Conservation (phyloP, 2,329 filamentous ascomycete species). For the Trematosphaeria pertusa region DNA sequence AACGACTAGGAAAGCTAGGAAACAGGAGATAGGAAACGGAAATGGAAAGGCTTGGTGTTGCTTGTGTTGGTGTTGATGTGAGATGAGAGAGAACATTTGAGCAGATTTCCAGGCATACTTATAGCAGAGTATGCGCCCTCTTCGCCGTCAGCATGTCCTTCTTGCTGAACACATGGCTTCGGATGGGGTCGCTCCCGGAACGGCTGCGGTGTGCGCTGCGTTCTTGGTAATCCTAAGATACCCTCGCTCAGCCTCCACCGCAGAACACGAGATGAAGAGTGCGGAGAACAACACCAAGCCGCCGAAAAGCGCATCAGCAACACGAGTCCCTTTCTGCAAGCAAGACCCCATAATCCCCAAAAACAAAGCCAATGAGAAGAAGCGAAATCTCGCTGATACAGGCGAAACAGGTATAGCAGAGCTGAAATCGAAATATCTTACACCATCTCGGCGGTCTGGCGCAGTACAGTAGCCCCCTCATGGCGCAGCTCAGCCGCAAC, state of each 20-base stretch:
- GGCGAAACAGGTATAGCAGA: slow-evolving; percentile 2
- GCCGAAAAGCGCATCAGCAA: not conserved
- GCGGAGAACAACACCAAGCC: slow-evolving; percentile 1
- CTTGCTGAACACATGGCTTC: slow-evolving; percentile 6
- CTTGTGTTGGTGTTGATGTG: slow-evolving; percentile 9
- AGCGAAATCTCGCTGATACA: not conserved
- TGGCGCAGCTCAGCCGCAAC: no score
- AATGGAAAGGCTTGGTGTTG: not conserved
- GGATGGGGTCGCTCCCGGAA: slow-evolving; percentile 18
- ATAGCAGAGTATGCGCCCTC: slow-evolving; percentile 13
- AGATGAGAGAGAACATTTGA: slow-evolving; percentile 21
- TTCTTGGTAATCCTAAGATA: slow-evolving; percentile 4
- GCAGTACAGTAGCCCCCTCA: no score
- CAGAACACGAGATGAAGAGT: no score
- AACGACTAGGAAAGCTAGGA: slow-evolving; percentile 19
- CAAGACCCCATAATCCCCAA: not conserved
- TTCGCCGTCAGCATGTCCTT: slow-evolving; percentile 3
- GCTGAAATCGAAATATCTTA: no score
- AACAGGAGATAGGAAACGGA: slow-evolving; percentile 11
- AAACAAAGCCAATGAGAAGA: slow-evolving; percentile 7
- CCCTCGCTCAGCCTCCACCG: slow-evolving; percentile 18
- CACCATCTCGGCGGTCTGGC: no score
- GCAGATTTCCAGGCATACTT: slow-evolving; percentile 10
- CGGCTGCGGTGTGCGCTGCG: slow-evolving; percentile 6
- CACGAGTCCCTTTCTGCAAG: not conserved